A percentile compares a stretch with the other conserved stretches of the same genome.
Evolutionary conservation across 2,329 filamentous ascomycete genomes (phyloP).

Genomic region (Colletotrichum eleusines): DNA sequence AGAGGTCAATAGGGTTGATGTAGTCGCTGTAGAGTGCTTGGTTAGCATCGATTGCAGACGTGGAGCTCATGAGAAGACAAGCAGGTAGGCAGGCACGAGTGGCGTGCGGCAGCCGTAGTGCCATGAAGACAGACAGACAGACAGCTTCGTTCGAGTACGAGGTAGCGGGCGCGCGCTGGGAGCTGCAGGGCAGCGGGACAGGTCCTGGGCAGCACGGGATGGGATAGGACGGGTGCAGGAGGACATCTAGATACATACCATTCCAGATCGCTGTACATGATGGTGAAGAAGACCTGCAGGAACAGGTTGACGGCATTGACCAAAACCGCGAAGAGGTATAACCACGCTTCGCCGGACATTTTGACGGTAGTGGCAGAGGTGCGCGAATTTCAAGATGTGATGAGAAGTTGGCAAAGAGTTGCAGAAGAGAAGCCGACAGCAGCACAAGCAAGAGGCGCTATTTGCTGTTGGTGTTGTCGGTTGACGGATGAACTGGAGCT

Average conservation of each 20-base stretch:
- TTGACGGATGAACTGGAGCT: constrained; percentile 11
- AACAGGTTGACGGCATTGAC: constrained; percentile 99
- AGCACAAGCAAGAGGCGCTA: constrained; percentile 3
- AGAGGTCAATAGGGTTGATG: constrained; percentile 99
- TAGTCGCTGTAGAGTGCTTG: constrained; percentile 78
- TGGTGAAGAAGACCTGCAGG: constrained; percentile 99
- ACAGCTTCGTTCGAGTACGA: constrained; percentile 22
- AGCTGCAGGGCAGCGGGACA: background rate
- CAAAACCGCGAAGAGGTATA: constrained; percentile 96
- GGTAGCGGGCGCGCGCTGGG: background rate
- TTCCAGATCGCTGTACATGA: constrained; percentile 99
- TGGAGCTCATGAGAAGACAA: constrained; percentile 21
- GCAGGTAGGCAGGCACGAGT: background rate
- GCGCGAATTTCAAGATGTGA: constrained; percentile 23
- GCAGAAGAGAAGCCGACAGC: background rate
- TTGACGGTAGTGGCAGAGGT: constrained; percentile 47
- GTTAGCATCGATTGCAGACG: constrained; percentile 47
- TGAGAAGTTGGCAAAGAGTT: constrained; percentile 18
- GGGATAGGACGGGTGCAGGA: background rate
- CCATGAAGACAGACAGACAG: constrained; percentile 11
- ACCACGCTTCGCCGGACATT: constrained; percentile 98
- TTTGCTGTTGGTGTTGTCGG: constrained; percentile 25
- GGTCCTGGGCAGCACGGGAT: background rate
- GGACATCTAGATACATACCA: constrained; percentile 76
- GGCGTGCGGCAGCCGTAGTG: too few species aligned